Evolutionary conservation across 768 basidiomycete species (phyloP).

Genomic region (Phaeotremella fagi): DNA sequence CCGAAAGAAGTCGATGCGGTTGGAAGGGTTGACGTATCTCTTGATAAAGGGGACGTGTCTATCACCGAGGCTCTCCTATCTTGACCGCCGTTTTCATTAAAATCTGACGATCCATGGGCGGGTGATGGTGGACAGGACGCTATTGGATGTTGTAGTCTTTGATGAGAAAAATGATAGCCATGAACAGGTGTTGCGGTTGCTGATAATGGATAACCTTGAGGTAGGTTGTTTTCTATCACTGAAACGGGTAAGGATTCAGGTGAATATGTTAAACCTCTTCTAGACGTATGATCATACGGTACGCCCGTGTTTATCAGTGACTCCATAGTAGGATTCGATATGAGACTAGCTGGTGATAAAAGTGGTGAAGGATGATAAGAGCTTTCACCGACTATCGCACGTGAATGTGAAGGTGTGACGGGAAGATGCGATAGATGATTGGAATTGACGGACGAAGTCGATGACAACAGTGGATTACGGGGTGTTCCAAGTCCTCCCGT

Average conservation of each 20-base stretch:
- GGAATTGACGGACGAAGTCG: neutral
- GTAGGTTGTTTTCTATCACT: neutral
- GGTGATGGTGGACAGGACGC: slow-evolving; percentile 20
- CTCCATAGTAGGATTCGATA: too few species aligned
- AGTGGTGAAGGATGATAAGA: neutral
- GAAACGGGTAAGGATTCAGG: neutral
- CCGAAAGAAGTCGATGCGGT: neutral
- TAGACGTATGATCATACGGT: neutral
- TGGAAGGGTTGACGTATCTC: neutral
- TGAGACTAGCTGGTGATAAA: neutral
- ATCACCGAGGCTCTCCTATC: neutral
- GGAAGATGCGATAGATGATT: neutral
- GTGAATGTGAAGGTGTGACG: neutral
- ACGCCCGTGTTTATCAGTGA: too few species aligned
- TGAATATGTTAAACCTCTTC: neutral
- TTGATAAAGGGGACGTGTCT: slow-evolving; percentile 11
- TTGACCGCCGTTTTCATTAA: neutral
- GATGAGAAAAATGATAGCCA: neutral
- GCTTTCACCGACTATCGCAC: neutral
- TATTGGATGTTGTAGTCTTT: slow-evolving; percentile 18
- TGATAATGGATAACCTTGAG: neutral
- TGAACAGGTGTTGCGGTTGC: neutral
- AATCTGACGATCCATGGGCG: neutral
- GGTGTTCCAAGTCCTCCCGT: neutral
- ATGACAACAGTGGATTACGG: neutral